A percentile compares a stretch with the other conserved stretches of the same genome.
phyloP scores from a whole-genome alignment of 352 stramenopile genomes.

The Pythium utonaiense region DNA sequence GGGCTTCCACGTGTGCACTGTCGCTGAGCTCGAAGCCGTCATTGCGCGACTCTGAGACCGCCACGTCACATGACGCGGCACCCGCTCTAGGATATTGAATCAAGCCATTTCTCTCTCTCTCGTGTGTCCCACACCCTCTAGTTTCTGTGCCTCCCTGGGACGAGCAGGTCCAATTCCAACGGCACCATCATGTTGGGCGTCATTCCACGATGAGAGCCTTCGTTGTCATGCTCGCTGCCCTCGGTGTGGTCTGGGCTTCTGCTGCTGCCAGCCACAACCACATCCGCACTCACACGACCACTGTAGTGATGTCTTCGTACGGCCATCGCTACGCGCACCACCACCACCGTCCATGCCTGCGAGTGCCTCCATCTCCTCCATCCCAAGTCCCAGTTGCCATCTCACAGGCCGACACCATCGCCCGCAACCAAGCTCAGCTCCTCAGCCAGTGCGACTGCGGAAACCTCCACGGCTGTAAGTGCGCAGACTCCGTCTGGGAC shows the following conservation, averaged over 20 bases:
- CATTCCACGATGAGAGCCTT: background rate
- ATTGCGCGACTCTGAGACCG: constrained; percentile 73
- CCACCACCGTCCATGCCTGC: background rate
- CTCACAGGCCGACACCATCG: constrained; percentile 1
- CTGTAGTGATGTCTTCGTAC: background rate
- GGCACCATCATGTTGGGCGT: background rate
- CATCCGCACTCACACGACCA: background rate
- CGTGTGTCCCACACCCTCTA: constrained; percentile 4
- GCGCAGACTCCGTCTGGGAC: constrained; percentile 33
- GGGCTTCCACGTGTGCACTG: constrained; percentile 95
- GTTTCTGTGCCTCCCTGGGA: constrained; percentile 15
- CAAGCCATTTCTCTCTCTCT: constrained; percentile 14
- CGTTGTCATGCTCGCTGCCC: background rate
- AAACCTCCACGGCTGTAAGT: constrained; percentile 23
- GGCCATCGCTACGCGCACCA: background rate
- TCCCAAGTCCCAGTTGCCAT: constrained; percentile 2
- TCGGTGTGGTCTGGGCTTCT: background rate
- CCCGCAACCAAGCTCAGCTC: background rate
- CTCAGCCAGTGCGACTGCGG: constrained; percentile 31
- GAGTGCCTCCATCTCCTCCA: background rate
- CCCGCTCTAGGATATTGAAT: constrained; percentile 21
- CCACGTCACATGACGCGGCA: background rate
- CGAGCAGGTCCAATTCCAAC: constrained; percentile 1
- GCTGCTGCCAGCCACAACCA: background rate
- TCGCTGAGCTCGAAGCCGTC: constrained; percentile 91